These are phyloP conservation scores for Aegilops tauschii DNA, from an alignment of 176 grass and related monocot genomes.

Conservation along the genomic window DNA sequence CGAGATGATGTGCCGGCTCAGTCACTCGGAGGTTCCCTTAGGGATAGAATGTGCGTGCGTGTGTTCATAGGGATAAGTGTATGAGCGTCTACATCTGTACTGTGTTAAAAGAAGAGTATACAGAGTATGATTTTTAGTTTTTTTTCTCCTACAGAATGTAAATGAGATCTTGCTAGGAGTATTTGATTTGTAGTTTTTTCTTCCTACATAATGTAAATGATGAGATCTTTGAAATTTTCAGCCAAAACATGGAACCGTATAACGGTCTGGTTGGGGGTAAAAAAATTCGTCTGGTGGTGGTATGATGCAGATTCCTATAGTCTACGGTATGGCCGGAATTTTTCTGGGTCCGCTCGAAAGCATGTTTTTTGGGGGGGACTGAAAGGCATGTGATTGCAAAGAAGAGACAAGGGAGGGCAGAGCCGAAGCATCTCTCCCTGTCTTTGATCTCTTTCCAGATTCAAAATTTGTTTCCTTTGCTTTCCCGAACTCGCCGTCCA, in stretches of 20 bases:
- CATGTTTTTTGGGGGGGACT: slow-evolving; percentile 30
- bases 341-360: slow-evolving; percentile 25
- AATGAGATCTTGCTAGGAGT: background rate
- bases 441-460: slow-evolving; percentile 31
- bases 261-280: background rate
- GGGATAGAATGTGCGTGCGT: too few species aligned
- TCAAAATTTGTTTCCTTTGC: slow-evolving; percentile 40
- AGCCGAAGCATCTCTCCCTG: slow-evolving; percentile 45
- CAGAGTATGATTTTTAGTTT: too few species aligned
- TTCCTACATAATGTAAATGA: background rate
- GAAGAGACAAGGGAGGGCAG: slow-evolving; percentile 47
- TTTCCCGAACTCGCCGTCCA: slow-evolving; percentile 47
- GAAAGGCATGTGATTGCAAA: slow-evolving; percentile 53
- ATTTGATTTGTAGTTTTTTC: background rate
- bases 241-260: too few species aligned
- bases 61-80: too few species aligned
- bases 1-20: too few species aligned
- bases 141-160: background rate
- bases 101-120: too few species aligned
- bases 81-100: too few species aligned
- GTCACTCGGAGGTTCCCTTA: too few species aligned
- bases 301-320: background rate
- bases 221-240: background rate
- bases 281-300: background rate
- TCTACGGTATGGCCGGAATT: slow-evolving; percentile 8